A percentile compares a stretch with the other conserved stretches of the same genome.
phyloP scores from a whole-genome alignment of 139 green algal species.

The Chloropicon primus region DNA sequence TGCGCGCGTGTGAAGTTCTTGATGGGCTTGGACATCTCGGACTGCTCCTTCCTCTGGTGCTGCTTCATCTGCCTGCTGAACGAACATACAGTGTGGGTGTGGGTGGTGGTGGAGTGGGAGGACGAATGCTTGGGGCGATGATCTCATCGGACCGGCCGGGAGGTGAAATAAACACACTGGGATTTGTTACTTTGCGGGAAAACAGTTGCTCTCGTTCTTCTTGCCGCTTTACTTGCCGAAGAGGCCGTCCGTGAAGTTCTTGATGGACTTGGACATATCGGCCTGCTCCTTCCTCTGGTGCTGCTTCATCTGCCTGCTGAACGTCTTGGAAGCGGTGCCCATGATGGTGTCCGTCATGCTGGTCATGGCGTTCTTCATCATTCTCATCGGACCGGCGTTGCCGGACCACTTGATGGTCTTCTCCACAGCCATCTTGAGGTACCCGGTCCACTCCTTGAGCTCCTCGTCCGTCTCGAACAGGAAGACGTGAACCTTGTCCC shows the following conservation, averaged over 20 bases:
- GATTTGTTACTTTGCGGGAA: too few relatives aligned
- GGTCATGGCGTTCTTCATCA: not conserved
- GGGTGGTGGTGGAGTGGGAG: not conserved
- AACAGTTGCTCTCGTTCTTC: not conserved
- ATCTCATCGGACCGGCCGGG: not conserved
- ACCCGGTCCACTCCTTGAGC: not conserved
- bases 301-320: not conserved
- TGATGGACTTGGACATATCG: not conserved
- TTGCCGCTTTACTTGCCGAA: too few relatives aligned
- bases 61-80: not conserved
- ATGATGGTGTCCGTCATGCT: not conserved
- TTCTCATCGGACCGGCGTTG: not conserved
- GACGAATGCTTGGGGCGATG: not conserved
- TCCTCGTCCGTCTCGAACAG: not conserved
- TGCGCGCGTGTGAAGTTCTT: not conserved
- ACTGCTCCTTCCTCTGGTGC: not conserved
- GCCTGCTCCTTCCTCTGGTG: not conserved
- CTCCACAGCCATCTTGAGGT: not conserved
- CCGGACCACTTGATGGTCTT: not conserved
- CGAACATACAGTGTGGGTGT: not conserved
- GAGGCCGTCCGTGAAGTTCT: not conserved
- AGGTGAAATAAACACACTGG: too few relatives aligned
- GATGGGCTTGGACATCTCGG: not conserved
- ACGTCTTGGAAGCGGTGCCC: not conserved
- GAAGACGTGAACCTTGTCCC: not conserved